Base-by-base conservation (phyloP, 164 flowering plant genomes). In the Magnolia kwangsiensis region DNA sequence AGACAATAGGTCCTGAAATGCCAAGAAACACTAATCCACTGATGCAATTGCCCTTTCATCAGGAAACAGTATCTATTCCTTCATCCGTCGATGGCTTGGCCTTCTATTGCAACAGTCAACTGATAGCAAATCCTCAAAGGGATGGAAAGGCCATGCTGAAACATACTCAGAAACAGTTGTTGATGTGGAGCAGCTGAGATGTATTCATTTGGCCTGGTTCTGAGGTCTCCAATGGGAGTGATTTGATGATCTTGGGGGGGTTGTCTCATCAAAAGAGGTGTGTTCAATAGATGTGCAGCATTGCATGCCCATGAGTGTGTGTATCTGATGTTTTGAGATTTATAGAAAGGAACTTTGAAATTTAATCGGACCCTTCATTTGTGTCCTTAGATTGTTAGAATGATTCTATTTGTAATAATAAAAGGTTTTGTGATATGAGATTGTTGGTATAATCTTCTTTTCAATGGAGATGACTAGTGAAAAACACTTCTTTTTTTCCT, bases 41-140 rank as follows among this genome's bases (percentile, higher is more conserved):
- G 5, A 20, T 49, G 58, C 16, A 49, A 29, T 50, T 14, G 7
- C 50, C 55, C 59, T 49, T 68, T 24, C 50, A 11, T 70, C 72
- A 70, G 72, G 72, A 70, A 70, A 49, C 58, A 49, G 58, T n/a
- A 49, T 27, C 72, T n/a, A 70, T 70, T 49, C 55, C 24, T n/a
- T 50, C 59, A 8, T 50, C 58, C 2, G 72, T n/a, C 58, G 50
- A 50, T 55, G 63, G 63, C 63, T 24, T 50, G 18, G 16, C 23
- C 58, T 50, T 70, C 16, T 70, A n/a, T 70, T 20, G n/a, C 51
- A 68, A 37, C 27, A 50, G 58, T 70, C 58, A 10, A 20, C 6
- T 19, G 58, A 70, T 9, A 50, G 51, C 0, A n/a, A 55, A 72
- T 16, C 4, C 37, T 20, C 14, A 23, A 24, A 37, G 61, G 61